A percentile compares a stretch with the other conserved stretches of the same genome.
phyloP scores from a whole-genome alignment of 495 filamentous ascomycete species.

The Trichoderma virens region DNA sequence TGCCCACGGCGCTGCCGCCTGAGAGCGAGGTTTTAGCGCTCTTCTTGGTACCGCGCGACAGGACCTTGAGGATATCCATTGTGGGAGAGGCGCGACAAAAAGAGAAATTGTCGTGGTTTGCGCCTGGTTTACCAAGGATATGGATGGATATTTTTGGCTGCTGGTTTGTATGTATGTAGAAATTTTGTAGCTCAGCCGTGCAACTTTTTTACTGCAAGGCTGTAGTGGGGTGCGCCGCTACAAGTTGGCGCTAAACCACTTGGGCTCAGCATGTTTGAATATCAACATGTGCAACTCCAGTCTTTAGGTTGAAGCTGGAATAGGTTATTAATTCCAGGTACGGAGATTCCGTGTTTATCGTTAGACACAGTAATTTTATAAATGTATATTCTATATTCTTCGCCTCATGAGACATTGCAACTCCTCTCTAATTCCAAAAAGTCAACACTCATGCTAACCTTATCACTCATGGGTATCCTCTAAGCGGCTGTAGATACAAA shows the following conservation, averaged over 20 bases:
- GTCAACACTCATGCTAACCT: neutral
- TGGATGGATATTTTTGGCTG: neutral
- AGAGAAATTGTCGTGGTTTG: neutral
- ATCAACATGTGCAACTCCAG: too few relatives aligned
- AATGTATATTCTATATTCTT: too few relatives aligned
- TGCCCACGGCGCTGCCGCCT: slow-evolving; percentile 25
- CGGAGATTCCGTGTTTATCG: too few relatives aligned
- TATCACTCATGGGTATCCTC: neutral
- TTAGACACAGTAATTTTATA: too few relatives aligned
- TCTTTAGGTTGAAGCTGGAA: too few relatives aligned
- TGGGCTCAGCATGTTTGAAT: neutral
- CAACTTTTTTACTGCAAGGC: slow-evolving; percentile 6
- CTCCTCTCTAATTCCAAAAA: too few relatives aligned
- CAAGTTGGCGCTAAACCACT: neutral
- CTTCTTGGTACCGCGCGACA: slow-evolving; percentile 56
- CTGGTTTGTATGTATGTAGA: neutral
- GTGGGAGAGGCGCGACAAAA: neutral
- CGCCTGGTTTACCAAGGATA: neutral
- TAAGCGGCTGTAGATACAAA: neutral
- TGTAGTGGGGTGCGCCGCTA: neutral
- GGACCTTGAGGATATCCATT: slow-evolving; percentile 61
- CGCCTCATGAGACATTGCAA: too few relatives aligned
- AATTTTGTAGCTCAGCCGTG: slow-evolving; percentile 6
- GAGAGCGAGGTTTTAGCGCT: slow-evolving; percentile 14
- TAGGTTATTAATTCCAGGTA: too few relatives aligned